phyloP scores from a whole-genome alignment of 257 asterid genomes.

The Handroanthus guayacan region DNA sequence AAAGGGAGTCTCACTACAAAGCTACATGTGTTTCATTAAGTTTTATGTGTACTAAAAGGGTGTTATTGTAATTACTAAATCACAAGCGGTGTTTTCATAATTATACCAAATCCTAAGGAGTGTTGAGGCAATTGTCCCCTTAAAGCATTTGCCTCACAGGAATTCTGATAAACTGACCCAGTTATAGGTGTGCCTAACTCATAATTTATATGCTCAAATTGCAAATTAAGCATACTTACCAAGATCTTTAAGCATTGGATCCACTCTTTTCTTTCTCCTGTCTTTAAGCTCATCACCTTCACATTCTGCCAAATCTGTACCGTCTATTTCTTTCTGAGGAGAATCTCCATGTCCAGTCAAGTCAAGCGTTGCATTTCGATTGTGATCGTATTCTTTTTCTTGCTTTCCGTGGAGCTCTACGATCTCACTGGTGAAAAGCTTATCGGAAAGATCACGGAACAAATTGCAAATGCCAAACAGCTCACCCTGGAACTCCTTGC shows the following conservation, averaged over 20 bases:
- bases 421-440: constrained; percentile 91
- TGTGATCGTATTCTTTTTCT: constrained; percentile 39
- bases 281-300: constrained; percentile 35
- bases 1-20: no score
- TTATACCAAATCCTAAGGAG: no score
- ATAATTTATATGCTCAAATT: background rate
- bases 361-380: constrained; percentile 38
- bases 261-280: constrained; percentile 30
- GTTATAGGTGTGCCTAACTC: no score
- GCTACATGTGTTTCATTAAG: no score
- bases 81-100: no score
- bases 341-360: constrained; percentile 47
- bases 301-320: constrained; percentile 35
- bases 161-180: no score
- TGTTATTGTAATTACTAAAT: no score
- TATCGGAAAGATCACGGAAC: constrained; percentile 85
- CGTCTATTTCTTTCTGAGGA: constrained; percentile 40
- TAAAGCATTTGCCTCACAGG: no score
- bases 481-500: constrained; percentile 88
- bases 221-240: constrained; percentile 56
- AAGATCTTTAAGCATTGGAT: constrained; percentile 62
- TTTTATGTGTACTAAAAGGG: no score
- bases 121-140: no score
- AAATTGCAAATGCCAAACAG: constrained; percentile 92
- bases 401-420: constrained; percentile 66